These are phyloP conservation scores for Venustampulla echinocandica DNA, from an alignment of 495 filamentous ascomycete species.

Conservation along the genomic window DNA sequence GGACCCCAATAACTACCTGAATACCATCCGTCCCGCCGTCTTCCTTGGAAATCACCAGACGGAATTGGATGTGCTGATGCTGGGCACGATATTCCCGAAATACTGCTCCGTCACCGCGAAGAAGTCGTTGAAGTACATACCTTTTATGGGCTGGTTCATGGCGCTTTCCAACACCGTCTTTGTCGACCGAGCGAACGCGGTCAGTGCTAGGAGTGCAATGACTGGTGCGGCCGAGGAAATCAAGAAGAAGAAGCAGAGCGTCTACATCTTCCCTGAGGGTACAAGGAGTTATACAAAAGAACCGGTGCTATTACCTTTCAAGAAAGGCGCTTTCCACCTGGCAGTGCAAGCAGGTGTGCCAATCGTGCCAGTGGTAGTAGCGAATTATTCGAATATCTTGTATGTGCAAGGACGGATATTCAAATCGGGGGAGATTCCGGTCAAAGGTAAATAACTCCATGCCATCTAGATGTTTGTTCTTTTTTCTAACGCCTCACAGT, in stretches of 20 bases:
- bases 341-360: slow-evolving; percentile 90
- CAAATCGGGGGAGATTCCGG: slow-evolving; percentile 62
- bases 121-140: slow-evolving; percentile 67
- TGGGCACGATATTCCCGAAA: slow-evolving; percentile 77
- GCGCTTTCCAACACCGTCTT: slow-evolving; percentile 80
- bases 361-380: slow-evolving; percentile 78
- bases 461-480: background rate
- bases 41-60: slow-evolving; percentile 93
- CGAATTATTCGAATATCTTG: slow-evolving; percentile 81
- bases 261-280: slow-evolving; percentile 92
- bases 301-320: slow-evolving; percentile 78
- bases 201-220: slow-evolving; percentile 79
- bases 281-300: slow-evolving; percentile 82
- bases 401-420: slow-evolving; percentile 63
- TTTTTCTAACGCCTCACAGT: slow-evolving; percentile 38
- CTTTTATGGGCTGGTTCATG: slow-evolving; percentile 98
- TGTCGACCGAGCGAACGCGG: slow-evolving; percentile 78
- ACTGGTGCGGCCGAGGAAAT: slow-evolving; percentile 75
- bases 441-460: slow-evolving; percentile 55
- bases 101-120: slow-evolving; percentile 94
- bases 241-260: slow-evolving; percentile 63
- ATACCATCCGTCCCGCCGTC: slow-evolving; percentile 66
- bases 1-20: slow-evolving; percentile 55
- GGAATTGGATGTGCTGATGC: slow-evolving; percentile 87
- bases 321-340: slow-evolving; percentile 96